Evolutionary conservation across 2,329 filamentous ascomycete genomes (phyloP).

Genomic region (Endocalyx cinctus): DNA sequence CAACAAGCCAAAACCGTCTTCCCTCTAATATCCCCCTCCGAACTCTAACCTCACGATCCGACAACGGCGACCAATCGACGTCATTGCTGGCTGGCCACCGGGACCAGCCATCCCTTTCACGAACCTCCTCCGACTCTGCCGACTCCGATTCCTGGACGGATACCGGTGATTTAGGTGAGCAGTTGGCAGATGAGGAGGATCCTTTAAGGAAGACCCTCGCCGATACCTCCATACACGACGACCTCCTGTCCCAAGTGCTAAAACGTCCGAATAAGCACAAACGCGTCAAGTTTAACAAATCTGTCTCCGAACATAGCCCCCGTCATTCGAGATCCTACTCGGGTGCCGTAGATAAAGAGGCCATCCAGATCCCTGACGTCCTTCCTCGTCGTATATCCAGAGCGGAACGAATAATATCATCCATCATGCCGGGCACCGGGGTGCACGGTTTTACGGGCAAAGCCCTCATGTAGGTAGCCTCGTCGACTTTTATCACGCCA

Average conservation of each 20-base stretch:
- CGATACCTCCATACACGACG: constrained; percentile 57
- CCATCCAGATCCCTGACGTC: constrained; percentile 75
- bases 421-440: constrained; percentile 80
- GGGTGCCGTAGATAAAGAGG: constrained; percentile 60
- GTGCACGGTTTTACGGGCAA: constrained; percentile 93
- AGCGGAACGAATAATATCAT: constrained; percentile 66
- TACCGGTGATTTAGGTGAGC: constrained; percentile 91
- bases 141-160: constrained; percentile 81
- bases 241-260: constrained; percentile 48
- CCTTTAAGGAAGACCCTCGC: constrained; percentile 68
- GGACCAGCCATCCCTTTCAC: constrained; percentile 38
- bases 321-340: constrained; percentile 31
- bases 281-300: constrained; percentile 63
- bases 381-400: constrained; percentile 58
- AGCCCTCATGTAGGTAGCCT: constrained; percentile 69
- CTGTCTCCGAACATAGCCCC: constrained; percentile 36
- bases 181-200: constrained; percentile 78
- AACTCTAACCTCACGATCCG: constrained; percentile 51
- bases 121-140: constrained; percentile 48
- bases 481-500: neutral
- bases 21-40: constrained; percentile 84
- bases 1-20: constrained; percentile 61
- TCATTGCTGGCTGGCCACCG: constrained; percentile 41
- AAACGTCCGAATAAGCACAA: constrained; percentile 49
- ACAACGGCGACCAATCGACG: constrained; percentile 38